These are phyloP conservation scores for Podaxis sp. DNA, from an alignment of 768 basidiomycete species.

Conservation along the genomic window DNA sequence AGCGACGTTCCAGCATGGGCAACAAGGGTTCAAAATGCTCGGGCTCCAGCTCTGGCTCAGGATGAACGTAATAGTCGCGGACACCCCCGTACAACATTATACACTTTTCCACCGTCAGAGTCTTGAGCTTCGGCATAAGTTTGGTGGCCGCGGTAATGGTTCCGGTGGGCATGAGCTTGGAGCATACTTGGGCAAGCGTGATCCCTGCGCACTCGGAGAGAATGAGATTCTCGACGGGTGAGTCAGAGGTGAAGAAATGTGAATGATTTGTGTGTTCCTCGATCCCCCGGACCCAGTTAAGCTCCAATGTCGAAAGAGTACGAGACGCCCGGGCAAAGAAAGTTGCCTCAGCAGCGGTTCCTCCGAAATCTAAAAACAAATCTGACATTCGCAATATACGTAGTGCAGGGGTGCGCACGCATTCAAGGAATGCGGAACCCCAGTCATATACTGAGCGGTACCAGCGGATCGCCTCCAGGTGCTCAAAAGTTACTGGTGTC, in stretches of 20 bases:
- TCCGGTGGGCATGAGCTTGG: no score
- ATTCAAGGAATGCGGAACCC: neutral
- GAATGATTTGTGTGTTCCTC: no score
- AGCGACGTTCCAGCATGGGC: neutral
- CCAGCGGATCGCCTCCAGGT: neutral
- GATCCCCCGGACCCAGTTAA: no score
- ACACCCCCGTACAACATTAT: no score
- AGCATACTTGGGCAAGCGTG: no score
- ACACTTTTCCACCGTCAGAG: no score
- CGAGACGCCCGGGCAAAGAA: neutral
- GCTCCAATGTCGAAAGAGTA: no score
- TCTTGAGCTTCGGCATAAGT: no score
- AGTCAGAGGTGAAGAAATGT: no score
- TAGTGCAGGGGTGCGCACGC: neutral
- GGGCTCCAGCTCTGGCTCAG: neutral
- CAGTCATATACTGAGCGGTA: neutral
- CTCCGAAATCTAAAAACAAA: neutral
- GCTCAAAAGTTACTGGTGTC: neutral
- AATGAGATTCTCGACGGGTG: no score
- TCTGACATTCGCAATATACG: neutral
- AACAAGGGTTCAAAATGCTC: neutral
- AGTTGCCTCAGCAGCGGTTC: neutral
- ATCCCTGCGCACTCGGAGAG: no score
- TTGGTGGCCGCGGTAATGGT: no score
- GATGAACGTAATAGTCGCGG: neutral